Percentiles rank a stretch among this genome's conserved stretches.
These are phyloP conservation scores for Meira miltonrushii DNA, from an alignment of 1,284 basidiomycete genomes.

Conservation along the genomic window DNA sequence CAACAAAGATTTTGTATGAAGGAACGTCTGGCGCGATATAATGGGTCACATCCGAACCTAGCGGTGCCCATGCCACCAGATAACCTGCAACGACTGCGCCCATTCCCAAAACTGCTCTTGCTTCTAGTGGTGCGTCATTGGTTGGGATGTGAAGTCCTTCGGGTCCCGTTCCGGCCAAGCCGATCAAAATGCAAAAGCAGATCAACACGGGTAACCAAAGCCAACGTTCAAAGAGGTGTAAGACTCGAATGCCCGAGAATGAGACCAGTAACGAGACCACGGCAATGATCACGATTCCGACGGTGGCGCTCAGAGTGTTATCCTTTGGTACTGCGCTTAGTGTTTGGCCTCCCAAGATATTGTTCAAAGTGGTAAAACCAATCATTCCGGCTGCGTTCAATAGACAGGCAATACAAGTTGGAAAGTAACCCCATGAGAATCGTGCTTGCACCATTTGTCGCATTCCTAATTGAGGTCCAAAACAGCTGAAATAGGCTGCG, in stretches of 20 bases:
- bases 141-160: conserved; percentile 58
- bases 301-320: conserved; percentile 54
- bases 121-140: conserved; percentile 56
- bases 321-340: conserved; percentile 52
- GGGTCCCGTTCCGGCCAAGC: conserved; percentile 59
- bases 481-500: conserved; percentile 54
- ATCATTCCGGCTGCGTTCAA: conserved; percentile 54
- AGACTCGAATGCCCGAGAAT: conserved; percentile 71
- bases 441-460: conserved; percentile 61
- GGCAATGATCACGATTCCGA: conserved; percentile 82
- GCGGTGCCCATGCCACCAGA: conserved; percentile 57
- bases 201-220: conserved; percentile 75
- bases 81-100: conserved; percentile 61
- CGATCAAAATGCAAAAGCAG: conserved; percentile 60
- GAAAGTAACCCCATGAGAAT: conserved; percentile 61
- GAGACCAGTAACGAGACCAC: conserved; percentile 71
- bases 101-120: conserved; percentile 58
- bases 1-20: conserved; percentile 58
- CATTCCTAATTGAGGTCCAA: conserved; percentile 54
- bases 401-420: conserved; percentile 60
- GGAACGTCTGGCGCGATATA: conserved; percentile 56
- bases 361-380: conserved; percentile 60
- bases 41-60: conserved; percentile 49
- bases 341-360: conserved; percentile 57
- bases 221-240: conserved; percentile 65